phyloP scores from a whole-genome alignment of 352 stramenopile genomes.

The Phytopythium helicoides region DNA sequence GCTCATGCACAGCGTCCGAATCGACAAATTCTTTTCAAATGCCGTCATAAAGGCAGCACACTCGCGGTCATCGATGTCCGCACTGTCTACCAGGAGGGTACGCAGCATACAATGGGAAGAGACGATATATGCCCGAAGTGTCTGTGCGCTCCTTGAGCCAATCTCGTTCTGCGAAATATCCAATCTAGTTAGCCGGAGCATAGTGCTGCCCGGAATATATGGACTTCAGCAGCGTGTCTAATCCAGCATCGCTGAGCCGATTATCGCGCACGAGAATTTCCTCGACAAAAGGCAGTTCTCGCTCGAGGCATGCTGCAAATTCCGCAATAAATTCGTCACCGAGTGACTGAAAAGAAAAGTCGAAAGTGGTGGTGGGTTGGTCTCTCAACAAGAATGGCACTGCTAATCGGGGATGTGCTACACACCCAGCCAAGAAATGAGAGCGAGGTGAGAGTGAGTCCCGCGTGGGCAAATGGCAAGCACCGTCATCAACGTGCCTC shows the following conservation, averaged over 20 bases:
- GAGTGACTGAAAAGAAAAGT: slow-evolving; percentile 83
- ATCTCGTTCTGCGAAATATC: slow-evolving; percentile 80
- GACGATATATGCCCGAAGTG: slow-evolving; percentile 51
- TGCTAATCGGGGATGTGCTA: slow-evolving; percentile 46
- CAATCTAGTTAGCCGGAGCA: slow-evolving; percentile 45
- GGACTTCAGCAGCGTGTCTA: slow-evolving; percentile 55
- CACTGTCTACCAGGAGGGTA: slow-evolving; percentile 70
- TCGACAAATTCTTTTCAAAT: slow-evolving; percentile 79
- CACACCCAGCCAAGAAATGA: slow-evolving; percentile 52
- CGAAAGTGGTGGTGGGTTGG: slow-evolving; percentile 62
- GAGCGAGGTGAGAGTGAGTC: slow-evolving; percentile 65
- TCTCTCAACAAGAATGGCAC: slow-evolving; percentile 66
- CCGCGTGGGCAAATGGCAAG: slow-evolving; percentile 22
- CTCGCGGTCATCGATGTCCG: slow-evolving; percentile 88
- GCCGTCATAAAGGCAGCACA: slow-evolving; percentile 82
- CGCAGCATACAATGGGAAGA: slow-evolving; percentile 59
- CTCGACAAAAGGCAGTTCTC: slow-evolving; percentile 62
- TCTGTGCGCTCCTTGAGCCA: slow-evolving; percentile 52
- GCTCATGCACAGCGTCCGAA: slow-evolving; percentile 70
- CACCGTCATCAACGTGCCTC: neutral
- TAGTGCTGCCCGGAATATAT: slow-evolving; percentile 56
- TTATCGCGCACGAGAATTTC: slow-evolving; percentile 88
- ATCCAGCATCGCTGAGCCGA: slow-evolving; percentile 71
- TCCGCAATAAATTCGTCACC: slow-evolving; percentile 63
- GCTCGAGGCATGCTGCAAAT: slow-evolving; percentile 57